Conservation (phyloP, 345 rosid genomes). For the Brassica rapa region DNA sequence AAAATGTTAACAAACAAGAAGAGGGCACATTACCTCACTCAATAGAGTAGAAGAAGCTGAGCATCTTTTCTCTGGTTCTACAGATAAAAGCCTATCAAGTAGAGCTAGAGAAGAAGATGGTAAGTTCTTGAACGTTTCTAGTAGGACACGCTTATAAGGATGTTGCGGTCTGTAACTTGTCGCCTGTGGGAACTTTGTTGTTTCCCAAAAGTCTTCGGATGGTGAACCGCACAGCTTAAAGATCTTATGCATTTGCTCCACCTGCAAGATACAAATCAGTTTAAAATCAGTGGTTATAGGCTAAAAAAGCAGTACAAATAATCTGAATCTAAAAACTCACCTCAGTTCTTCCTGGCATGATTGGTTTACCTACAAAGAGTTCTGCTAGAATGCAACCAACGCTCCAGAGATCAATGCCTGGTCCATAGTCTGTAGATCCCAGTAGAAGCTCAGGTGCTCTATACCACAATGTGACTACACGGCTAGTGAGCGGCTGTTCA, state of each 20-base stretch:
- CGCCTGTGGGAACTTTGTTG: slow-evolving; percentile 60
- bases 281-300: neutral
- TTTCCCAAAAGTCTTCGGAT: slow-evolving; percentile 76
- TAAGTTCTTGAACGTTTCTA: slow-evolving; percentile 57
- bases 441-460: slow-evolving; percentile 96
- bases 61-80: slow-evolving; percentile 73
- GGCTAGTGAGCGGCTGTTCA: slow-evolving; percentile 71
- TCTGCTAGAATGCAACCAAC: slow-evolving; percentile 90
- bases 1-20: neutral
- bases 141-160: slow-evolving; percentile 57
- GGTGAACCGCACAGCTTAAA: slow-evolving; percentile 96
- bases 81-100: slow-evolving; percentile 61
- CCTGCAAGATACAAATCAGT: slow-evolving; percentile 44
- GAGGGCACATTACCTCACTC: slow-evolving; percentile 50
- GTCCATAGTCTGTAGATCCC: slow-evolving; percentile 84
- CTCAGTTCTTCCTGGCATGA: slow-evolving; percentile 98
- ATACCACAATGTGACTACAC: slow-evolving; percentile 97
- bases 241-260: slow-evolving; percentile 96
- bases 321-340: slow-evolving; percentile 32
- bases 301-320: neutral
- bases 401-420: slow-evolving; percentile 88
- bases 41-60: slow-evolving; percentile 59
- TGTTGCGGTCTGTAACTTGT: slow-evolving; percentile 81
- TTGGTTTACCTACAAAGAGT: slow-evolving; percentile 80
- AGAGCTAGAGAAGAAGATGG: slow-evolving; percentile 62